phyloP scores from a whole-genome alignment of 257 asterid species.

The Solanum sejunctum region DNA sequence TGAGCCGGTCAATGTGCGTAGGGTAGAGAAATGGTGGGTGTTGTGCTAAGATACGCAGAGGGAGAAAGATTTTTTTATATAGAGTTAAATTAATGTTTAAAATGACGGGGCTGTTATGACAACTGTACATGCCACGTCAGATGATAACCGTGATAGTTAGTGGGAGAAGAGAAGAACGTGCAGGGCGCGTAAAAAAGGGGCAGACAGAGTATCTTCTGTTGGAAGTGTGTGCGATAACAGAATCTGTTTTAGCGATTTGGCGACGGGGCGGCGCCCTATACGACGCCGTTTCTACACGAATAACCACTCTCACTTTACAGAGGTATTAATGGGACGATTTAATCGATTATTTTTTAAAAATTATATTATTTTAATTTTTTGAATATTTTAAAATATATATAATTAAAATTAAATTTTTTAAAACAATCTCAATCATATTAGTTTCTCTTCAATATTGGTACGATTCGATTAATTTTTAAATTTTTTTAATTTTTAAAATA shows the following conservation, averaged over 20 bases:
- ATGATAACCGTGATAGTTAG: not conserved
- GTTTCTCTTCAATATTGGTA: no score
- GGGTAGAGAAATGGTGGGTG: slow-evolving; percentile 26
- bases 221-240: slow-evolving; percentile 17
- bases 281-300: not conserved
- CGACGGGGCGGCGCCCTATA: not conserved
- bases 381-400: no score
- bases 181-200: slow-evolving; percentile 36
- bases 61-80: not conserved
- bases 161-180: slow-evolving; percentile 39
- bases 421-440: no score
- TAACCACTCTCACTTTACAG: no score
- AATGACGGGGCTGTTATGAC: slow-evolving; percentile 13
- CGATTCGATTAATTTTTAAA: no score
- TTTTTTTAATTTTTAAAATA: no score
- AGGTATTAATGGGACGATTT: no score
- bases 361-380: no score
- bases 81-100: not conserved
- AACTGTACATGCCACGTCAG: not conserved
- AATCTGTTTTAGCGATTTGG: slow-evolving; percentile 27
- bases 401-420: no score
- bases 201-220: slow-evolving; percentile 31
- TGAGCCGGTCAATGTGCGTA: slow-evolving; percentile 21
- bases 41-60: slow-evolving; percentile 43
- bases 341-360: no score